Base-by-base conservation (phyloP, 768 basidiomycete species). In the Podaxis pistillaris region DNA sequence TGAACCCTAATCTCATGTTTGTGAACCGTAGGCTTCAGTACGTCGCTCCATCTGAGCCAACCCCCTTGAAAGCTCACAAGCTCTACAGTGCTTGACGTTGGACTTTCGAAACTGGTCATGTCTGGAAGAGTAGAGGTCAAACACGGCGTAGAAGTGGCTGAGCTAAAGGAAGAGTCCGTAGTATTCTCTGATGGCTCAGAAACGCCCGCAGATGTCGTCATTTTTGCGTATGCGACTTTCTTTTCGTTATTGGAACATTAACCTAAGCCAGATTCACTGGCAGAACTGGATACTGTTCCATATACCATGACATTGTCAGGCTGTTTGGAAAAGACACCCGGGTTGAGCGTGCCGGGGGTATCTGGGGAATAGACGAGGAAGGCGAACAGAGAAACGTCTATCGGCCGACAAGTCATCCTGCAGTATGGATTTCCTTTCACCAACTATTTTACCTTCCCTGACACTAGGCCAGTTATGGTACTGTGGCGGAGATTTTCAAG, bases 111-210 rank as follows among this genome's bases (percentile, higher is more conserved):
- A 67, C 72, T 81, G 59, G 82, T 87, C 64, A 76, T 77, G 28
- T 74, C 80, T 46, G 84, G 84, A 7, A 79, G 84, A 67, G 81
- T 87, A 70, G 81, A 83, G 66, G 70, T 87, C 63, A 87, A 86
- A 74, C 81, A 81, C 66, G 84, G 83, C 46, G 71, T 74, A 22
- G 76, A 79, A 63, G 73, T 81, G 47, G 70, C 72, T 19, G 64
- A 66, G 11, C 77, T 82, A 67, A 72, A 70, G 6, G 59, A 68
- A 19, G 64, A 71, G 51, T 73, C 71, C 17, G 64, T 81, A 4
- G 57, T 75, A 11, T 79, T 82, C 65, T 71, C 71, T 0, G 76
- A 81, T 62, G 76, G 76, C 9, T 72, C 71, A 24, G 66, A 70
- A 41, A n/a, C n/a, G 4, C 41, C 41, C 41, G 41, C 41, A 15